phyloP scores from a whole-genome alignment of 1,139 yeast genomes.

The Pichia sp. region DNA sequence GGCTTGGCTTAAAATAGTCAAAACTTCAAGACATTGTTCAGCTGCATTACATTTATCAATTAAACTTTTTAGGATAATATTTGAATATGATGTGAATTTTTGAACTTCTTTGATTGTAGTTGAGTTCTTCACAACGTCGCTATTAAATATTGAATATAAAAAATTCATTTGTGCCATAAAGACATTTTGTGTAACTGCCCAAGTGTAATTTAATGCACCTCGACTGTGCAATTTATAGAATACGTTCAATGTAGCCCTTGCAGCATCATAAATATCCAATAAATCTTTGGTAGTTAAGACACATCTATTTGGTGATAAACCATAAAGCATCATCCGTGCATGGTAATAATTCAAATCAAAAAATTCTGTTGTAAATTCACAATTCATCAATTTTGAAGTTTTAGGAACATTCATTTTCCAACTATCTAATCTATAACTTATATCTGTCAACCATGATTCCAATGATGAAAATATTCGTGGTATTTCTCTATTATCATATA shows the following conservation, averaged over 20 bases:
- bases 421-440: constrained; percentile 35
- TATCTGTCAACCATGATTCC: constrained; percentile 44
- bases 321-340: constrained; percentile 64
- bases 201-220: constrained; percentile 70
- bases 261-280: constrained; percentile 52
- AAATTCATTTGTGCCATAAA: constrained; percentile 88
- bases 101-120: constrained; percentile 50
- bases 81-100: constrained; percentile 48
- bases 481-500: constrained; percentile 64
- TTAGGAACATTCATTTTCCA: constrained; percentile 62
- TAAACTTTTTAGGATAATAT: constrained; percentile 54
- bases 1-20: constrained; percentile 66
- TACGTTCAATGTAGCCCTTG: constrained; percentile 58
- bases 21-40: constrained; percentile 59
- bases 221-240: constrained; percentile 52
- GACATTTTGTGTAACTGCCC: constrained; percentile 88
- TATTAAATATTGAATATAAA: constrained; percentile 67
- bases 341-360: constrained; percentile 74
- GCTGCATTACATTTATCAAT: constrained; percentile 78
- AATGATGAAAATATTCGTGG: constrained; percentile 57
- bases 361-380: constrained; percentile 64
- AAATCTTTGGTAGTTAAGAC: constrained; percentile 50
- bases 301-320: constrained; percentile 66
- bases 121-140: constrained; percentile 44
- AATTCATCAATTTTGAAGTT: constrained; percentile 55